These are phyloP conservation scores for Alternaria sp. DNA, from an alignment of 2,329 filamentous ascomycete genomes.

Conservation along the genomic window DNA sequence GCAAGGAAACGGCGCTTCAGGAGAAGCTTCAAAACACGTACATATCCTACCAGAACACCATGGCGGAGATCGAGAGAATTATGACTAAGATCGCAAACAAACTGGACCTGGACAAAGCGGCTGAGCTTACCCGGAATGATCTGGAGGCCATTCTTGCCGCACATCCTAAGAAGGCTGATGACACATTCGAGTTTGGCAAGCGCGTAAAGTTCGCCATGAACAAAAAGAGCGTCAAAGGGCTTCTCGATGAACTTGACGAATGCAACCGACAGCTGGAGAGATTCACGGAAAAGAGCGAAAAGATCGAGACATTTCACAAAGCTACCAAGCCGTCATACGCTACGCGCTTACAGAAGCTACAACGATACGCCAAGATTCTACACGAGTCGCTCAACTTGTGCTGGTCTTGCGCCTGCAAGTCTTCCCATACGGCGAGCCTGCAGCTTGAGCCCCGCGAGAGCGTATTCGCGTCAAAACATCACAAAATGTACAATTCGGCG, in stretches of 20 bases:
- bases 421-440: conserved; percentile 41
- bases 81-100: conserved; percentile 46
- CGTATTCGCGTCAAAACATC: conserved; percentile 29
- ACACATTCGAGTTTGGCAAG: conserved; percentile 46
- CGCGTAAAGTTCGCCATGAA: conserved; percentile 45
- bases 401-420: conserved; percentile 45
- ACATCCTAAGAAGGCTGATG: conserved; percentile 39
- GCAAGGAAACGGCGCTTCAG: conserved; percentile 35
- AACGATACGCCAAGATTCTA: conserved; percentile 41
- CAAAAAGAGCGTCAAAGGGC: conserved; percentile 45
- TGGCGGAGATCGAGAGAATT: conserved; percentile 44
- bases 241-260: conserved; percentile 45
- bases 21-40: conserved; percentile 45
- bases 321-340: conserved; percentile 44
- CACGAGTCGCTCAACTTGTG: conserved; percentile 37
- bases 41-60: conserved; percentile 43
- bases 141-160: conserved; percentile 44
- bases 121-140: conserved; percentile 42
- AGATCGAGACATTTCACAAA: conserved; percentile 44
- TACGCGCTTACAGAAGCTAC: conserved; percentile 40
- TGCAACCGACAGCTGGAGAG: conserved; percentile 49
- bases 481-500: conserved; percentile 8
- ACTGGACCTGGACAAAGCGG: conserved; percentile 44
- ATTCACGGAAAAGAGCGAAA: conserved; percentile 47
- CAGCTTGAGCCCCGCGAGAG: conserved; percentile 40